phyloP scores from a whole-genome alignment of 2,329 filamentous ascomycete species.

The Microcera coccophila region DNA sequence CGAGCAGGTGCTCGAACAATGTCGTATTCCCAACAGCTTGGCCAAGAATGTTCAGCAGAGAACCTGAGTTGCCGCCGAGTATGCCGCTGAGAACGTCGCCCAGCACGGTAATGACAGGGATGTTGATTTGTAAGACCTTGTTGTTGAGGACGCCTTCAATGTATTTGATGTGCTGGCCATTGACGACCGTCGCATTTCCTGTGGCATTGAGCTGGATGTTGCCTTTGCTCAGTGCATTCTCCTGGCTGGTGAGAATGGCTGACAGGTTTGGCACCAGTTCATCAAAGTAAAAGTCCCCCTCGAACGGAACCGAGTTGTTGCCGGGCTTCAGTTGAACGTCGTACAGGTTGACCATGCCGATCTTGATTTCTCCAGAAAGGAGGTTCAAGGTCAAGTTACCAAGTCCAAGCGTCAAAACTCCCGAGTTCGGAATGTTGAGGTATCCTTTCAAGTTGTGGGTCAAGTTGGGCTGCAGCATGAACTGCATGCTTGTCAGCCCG shows the following conservation, averaged over 20 bases:
- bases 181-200: conserved; percentile 39
- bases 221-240: conserved; percentile 34
- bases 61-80: conserved; percentile 25
- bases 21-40: conserved; percentile 39
- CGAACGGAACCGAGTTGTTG: conserved; percentile 40
- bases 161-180: conserved; percentile 42
- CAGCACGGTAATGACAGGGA: conserved; percentile 38
- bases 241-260: conserved; percentile 37
- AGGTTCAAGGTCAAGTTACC: conserved; percentile 47
- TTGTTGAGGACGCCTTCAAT: conserved; percentile 42
- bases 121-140: conserved; percentile 32
- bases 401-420: conserved; percentile 40
- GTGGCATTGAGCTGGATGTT: conserved; percentile 39
- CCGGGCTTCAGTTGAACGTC: conserved; percentile 40
- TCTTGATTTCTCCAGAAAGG: conserved; percentile 35
- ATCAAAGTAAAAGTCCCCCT: conserved; percentile 40
- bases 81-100: conserved; percentile 37
- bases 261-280: conserved; percentile 40
- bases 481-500: conserved; percentile 34
- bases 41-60: conserved; percentile 33
- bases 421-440: conserved; percentile 44
- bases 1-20: conserved; percentile 34
- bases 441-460: conserved; percentile 41
- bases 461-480: conserved; percentile 35
- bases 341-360: conserved; percentile 38